Evolutionary conservation across 306 rosid genomes (phyloP), one percentile per base, ranked within the genome.

Genomic region (Dalbergia oliveri): DNA sequence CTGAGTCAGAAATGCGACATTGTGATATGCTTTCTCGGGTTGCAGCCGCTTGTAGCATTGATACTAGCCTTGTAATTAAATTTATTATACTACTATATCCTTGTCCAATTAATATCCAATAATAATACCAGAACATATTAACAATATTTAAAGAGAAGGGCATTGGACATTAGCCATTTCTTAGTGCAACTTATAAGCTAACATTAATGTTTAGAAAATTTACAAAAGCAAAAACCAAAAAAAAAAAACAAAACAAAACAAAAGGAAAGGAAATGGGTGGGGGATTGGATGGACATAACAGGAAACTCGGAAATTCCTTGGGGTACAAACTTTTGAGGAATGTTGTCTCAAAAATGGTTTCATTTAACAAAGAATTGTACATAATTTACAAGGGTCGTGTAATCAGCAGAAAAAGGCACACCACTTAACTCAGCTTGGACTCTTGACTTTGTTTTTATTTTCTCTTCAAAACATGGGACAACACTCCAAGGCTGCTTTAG

Each of bases 321-420:
- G 69, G 41, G 41, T 68, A 26, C 77, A 75, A 34, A 60, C 13
- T 72, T 53, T 35, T 26, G 9, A 50, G 53, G 34, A 44, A 41
- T 13, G 37, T 8, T 79, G 59, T 61, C 81, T 60, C 59, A 82
- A 77, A 71, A 84, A 83, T 51, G 74, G 41, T 62, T 67, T 61
- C 62, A 45, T 41, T 54, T 75, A 69, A 35, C 31, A 63, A 61
- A 61, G 79, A 84, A 77, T 58, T 56, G 77, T 77, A 66, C 43
- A 72, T 51, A 79, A 68, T 79, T 77, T 75, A 84, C 84, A 69
- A 75, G 79, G 70, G 19, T 26, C 39, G 13, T 19, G 13, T 19
- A 6, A 21, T 53, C 23, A 60, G 11, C 60, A 49, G 70, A 49
- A 60, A 23, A 37, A 50, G 61, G 67, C 78, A 50, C 70, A 16